Conservation (phyloP, 768 basidiomycete genomes). For the Psilocybe cyanescens region DNA sequence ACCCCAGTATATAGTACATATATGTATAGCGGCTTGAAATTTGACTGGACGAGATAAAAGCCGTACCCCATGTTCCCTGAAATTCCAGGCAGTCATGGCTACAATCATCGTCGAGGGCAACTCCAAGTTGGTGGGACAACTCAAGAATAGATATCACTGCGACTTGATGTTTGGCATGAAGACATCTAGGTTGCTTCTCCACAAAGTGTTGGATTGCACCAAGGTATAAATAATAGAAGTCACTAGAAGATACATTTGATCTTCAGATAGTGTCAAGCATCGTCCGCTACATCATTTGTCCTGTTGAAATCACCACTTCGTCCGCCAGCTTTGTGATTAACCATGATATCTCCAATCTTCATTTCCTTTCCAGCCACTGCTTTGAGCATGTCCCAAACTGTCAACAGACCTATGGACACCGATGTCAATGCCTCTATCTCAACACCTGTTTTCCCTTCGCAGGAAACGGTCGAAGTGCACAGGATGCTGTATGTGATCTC, state of each 20-base stretch:
- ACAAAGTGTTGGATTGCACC: too few species aligned
- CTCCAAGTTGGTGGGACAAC: too few species aligned
- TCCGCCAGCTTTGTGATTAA: constrained; percentile 74
- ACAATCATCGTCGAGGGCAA: too few species aligned
- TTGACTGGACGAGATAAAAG: too few species aligned
- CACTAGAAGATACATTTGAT: not conserved
- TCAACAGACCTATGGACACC: constrained; percentile 76
- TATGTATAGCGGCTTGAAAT: too few species aligned
- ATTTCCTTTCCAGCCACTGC: constrained; percentile 88
- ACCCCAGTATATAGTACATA: too few species aligned
- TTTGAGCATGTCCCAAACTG: constrained; percentile 95
- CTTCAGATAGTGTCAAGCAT: not conserved
- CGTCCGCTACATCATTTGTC: not conserved
- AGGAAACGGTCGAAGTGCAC: constrained; percentile 72
- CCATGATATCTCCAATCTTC: constrained; percentile 71
- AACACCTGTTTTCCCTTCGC: constrained; percentile 83
- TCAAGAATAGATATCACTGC: too few species aligned
- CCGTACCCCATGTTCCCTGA: too few species aligned
- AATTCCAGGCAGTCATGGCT: too few species aligned
- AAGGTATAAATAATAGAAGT: too few species aligned
- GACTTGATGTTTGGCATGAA: too few species aligned
- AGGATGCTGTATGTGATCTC: constrained; percentile 48
- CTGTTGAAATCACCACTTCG: constrained; percentile 68
- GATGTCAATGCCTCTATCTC: constrained; percentile 95
- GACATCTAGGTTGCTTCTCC: too few species aligned